These are phyloP conservation scores for Penicillium lividum DNA, from an alignment of 495 filamentous ascomycete genomes.

Conservation along the genomic window DNA sequence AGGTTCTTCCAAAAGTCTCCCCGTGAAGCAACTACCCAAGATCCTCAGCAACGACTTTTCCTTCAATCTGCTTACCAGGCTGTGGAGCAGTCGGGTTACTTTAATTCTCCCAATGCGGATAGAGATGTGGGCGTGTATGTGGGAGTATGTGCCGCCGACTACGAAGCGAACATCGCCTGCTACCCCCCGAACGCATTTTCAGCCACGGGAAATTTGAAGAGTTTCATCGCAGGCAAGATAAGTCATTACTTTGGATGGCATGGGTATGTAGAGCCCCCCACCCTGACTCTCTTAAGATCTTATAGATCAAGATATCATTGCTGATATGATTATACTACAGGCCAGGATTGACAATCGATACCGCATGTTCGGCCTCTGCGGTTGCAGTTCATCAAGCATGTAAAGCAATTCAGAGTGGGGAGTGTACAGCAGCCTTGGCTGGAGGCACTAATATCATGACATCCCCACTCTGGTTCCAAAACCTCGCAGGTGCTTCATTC, in stretches of 20 bases:
- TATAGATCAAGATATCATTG: too few relatives aligned
- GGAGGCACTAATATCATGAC: slow-evolving; percentile 48
- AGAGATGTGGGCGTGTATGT: slow-evolving; percentile 42
- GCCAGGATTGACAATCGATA: slow-evolving; percentile 47
- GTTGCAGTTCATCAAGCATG: too few relatives aligned
- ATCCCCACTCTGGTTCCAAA: slow-evolving; percentile 35
- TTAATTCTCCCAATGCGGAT: slow-evolving; percentile 9
- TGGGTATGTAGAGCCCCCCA: too few relatives aligned
- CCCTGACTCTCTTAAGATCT: too few relatives aligned
- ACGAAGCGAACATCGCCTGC: slow-evolving; percentile 41
- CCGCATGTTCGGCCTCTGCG: slow-evolving; percentile 21
- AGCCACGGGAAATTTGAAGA: slow-evolving; percentile 35
- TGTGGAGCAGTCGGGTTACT: slow-evolving; percentile 48
- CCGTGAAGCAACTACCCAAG: slow-evolving; percentile 49
- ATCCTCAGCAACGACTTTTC: slow-evolving; percentile 53
- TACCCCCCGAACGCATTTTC: slow-evolving; percentile 39
- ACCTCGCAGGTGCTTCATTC: slow-evolving; percentile 40
- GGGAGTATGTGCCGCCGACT: slow-evolving; percentile 34
- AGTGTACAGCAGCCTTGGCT: slow-evolving; percentile 41
- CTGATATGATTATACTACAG: too few relatives aligned
- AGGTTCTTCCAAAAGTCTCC: slow-evolving; percentile 54
- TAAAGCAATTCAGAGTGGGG: slow-evolving; percentile 17
- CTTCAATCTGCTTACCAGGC: slow-evolving; percentile 54
- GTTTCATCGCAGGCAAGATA: slow-evolving; percentile 39
- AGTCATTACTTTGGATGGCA: slow-evolving; percentile 52